These are phyloP conservation scores for Verticillium klebahnii DNA, from an alignment of 2,329 filamentous ascomycete genomes.

Conservation along the genomic window DNA sequence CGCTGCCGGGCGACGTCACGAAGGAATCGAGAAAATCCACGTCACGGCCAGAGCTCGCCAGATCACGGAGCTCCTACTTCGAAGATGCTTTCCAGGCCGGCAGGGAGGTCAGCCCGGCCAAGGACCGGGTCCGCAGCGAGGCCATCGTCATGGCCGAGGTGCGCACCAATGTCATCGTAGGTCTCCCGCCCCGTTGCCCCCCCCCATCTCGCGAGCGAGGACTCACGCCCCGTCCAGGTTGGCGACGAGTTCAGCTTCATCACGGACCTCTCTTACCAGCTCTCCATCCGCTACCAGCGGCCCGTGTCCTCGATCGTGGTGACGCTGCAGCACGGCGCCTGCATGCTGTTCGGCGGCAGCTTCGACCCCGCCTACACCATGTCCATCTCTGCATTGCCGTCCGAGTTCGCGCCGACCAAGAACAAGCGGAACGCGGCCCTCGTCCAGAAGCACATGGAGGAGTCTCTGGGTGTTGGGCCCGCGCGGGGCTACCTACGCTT, in stretches of 20 bases:
- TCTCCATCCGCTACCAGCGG: slow-evolving; percentile 72
- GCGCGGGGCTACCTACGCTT: slow-evolving; percentile 72
- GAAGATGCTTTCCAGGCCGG: slow-evolving; percentile 37
- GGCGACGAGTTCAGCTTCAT: slow-evolving; percentile 72
- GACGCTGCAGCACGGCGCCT: slow-evolving; percentile 69
- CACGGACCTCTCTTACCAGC: slow-evolving; percentile 65
- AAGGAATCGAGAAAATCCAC: slow-evolving; percentile 23
- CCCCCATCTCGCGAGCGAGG: background rate
- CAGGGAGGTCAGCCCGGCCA: slow-evolving; percentile 26
- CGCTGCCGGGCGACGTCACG: slow-evolving; percentile 30
- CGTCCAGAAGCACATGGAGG: slow-evolving; percentile 70
- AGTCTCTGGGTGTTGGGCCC: slow-evolving; percentile 61
- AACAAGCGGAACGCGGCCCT: slow-evolving; percentile 80
- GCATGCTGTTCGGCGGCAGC: slow-evolving; percentile 69
- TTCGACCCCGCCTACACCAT: slow-evolving; percentile 78
- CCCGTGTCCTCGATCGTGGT: slow-evolving; percentile 71
- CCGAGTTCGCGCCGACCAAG: slow-evolving; percentile 64
- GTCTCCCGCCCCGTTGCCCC: slow-evolving; percentile 15
- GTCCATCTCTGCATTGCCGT: slow-evolving; percentile 65
- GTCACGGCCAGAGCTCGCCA: slow-evolving; percentile 25
- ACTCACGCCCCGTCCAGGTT: slow-evolving; percentile 42
- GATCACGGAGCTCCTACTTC: slow-evolving; percentile 38
- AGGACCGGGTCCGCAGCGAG: slow-evolving; percentile 45
- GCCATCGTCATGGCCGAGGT: slow-evolving; percentile 60
- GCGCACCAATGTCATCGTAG: slow-evolving; percentile 59